Conservation (phyloP, 805 yeast genomes). For the Clavispora fructus region DNA sequence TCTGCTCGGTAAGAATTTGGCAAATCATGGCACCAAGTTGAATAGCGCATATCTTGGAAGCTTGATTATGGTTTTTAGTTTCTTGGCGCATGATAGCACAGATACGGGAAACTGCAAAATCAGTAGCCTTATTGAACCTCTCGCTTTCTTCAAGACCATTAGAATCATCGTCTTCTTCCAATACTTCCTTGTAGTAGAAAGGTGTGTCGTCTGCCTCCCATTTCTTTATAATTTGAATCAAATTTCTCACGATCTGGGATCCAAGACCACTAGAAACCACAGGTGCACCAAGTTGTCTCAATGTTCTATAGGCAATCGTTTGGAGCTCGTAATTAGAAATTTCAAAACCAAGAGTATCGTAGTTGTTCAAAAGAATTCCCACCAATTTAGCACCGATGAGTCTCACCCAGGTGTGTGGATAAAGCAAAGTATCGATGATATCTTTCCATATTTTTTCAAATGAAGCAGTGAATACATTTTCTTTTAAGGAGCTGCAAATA, state of each 20-base stretch:
- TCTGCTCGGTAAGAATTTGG: conserved; percentile 42
- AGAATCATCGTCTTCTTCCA: conserved; percentile 21
- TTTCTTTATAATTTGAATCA: conserved; percentile 52
- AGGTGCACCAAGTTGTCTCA: conserved; percentile 84
- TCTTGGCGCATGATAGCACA: conserved; percentile 65
- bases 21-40: conserved; percentile 64
- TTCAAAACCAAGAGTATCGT: conserved; percentile 30
- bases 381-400: conserved; percentile 57
- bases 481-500: conserved; percentile 34
- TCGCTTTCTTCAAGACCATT: background rate
- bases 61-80: conserved; percentile 43
- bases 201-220: conserved; percentile 51
- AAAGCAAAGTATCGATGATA: conserved; percentile 54
- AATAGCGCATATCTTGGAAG: conserved; percentile 63
- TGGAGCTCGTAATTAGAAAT: conserved; percentile 49
- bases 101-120: conserved; percentile 60
- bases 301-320: conserved; percentile 56
- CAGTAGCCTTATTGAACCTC: conserved; percentile 36
- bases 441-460: conserved; percentile 45
- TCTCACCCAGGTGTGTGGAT: conserved; percentile 92
- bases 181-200: conserved; percentile 20
- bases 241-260: conserved; percentile 57
- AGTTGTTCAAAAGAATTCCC: conserved; percentile 44
- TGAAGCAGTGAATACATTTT: conserved; percentile 18
- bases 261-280: conserved; percentile 59